Conservation (phyloP, 306 rosid genomes). For the Prunus persica region DNA sequence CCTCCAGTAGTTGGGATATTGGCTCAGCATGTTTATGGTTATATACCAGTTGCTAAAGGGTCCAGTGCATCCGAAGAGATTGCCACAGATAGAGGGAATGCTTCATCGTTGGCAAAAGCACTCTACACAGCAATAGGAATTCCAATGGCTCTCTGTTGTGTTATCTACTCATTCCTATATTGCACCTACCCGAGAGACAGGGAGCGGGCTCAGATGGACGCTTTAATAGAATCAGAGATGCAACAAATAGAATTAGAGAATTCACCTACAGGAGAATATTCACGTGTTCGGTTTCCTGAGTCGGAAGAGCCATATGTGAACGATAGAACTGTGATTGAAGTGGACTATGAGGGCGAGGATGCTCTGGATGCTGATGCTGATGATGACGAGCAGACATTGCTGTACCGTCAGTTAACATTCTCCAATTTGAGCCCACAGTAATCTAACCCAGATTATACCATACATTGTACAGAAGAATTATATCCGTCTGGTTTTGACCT, state of each 20-base stretch:
- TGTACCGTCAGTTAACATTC: slow-evolving; percentile 50
- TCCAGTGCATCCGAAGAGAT: slow-evolving; percentile 45
- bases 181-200: slow-evolving; percentile 56
- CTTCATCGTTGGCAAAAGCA: slow-evolving; percentile 54
- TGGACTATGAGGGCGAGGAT: slow-evolving; percentile 50
- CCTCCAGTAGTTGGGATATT: slow-evolving; percentile 85
- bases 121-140: slow-evolving; percentile 48
- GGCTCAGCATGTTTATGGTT: slow-evolving; percentile 84
- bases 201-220: slow-evolving; percentile 54
- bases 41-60: slow-evolving; percentile 57
- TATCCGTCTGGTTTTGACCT: not conserved
- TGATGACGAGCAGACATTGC: slow-evolving; percentile 53
- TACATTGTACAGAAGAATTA: not conserved
- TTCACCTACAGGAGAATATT: slow-evolving; percentile 17
- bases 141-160: slow-evolving; percentile 59
- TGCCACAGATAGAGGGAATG: slow-evolving; percentile 47
- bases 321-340: slow-evolving; percentile 26
- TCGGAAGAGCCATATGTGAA: slow-evolving; percentile 37
- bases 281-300: slow-evolving; percentile 19
- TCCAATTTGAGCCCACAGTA: slow-evolving; percentile 34
- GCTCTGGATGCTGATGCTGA: slow-evolving; percentile 44
- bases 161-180: slow-evolving; percentile 51
- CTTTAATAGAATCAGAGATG: slow-evolving; percentile 54
- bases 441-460: not conserved
- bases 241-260: slow-evolving; percentile 30